Evolutionary conservation across 371 early-diverging fungal genomes (phyloP), one percentile per base, ranked within the genome.

Genomic region (Gilbertella persicaria): DNA sequence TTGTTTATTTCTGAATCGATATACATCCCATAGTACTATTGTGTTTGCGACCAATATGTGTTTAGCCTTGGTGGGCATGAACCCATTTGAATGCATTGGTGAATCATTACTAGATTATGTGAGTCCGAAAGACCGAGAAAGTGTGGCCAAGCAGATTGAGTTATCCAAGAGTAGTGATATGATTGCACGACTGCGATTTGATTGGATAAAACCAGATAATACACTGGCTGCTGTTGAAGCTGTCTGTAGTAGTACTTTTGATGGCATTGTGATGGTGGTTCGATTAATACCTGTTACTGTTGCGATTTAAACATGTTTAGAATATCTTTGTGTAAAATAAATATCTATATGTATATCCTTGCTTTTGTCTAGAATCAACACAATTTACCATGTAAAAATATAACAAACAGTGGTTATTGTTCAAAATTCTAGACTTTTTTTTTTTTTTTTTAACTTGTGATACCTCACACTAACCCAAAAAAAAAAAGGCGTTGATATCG

Each of bases 241-340:
- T 7, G 62, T 70, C 19, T 50, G 66, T 6, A 68, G 71, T 24
- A 64, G 69, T 29, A 64, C 71, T 1, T 76, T 75, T 43, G 86
- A 89, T 54, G 71, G 73, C 10, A 25, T 76, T 12, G 69, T 69
- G 6, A 51, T 76, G 54, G 69, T 73, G 13, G 50, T 28, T 28
- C 12, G 41, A 41, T 12, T 23, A 2, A 33, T 33, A 13, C 33
- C 33, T 33, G 13, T 10, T 3, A 13, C 39, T 9, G 16, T 20
- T 39, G 5, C 16, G 12, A 7, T 36, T 19, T 9, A 41, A 30
- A n/a, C n/a, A n/a, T n/a, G n/a, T n/a, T n/a, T n/a, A n/a, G n/a
- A n/a, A n/a, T n/a, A n/a, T n/a, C n/a, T n/a, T n/a, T n/a, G n/a
- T n/a, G n/a, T n/a, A n/a, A n/a, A n/a, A n/a, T n/a, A n/a, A n/a